Evolutionary conservation across 208 protist species (phyloP).

Genomic region (Crithidia mellificae): DNA sequence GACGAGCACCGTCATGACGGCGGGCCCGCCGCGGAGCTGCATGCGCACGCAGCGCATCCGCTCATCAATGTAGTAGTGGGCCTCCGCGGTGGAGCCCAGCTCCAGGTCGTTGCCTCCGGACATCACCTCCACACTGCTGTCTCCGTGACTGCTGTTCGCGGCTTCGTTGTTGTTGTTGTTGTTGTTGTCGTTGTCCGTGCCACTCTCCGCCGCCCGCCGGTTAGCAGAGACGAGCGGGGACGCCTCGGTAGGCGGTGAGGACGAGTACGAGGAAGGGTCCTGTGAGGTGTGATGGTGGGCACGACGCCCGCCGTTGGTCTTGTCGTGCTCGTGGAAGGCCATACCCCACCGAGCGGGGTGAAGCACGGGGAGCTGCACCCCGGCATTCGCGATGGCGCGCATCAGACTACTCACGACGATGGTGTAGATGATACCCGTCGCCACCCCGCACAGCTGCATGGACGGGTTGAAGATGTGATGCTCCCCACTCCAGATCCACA

Average conservation of each 20-base stretch:
- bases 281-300: background rate
- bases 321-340: conserved; percentile 23
- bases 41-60: conserved; percentile 20
- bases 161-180: too few relatives aligned
- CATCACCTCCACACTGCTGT: background rate
- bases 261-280: conserved; percentile 1
- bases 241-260: background rate
- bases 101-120: background rate
- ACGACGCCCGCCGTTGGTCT: background rate
- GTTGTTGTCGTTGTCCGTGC: background rate
- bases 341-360: conserved; percentile 30
- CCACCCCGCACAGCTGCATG: conserved; percentile 17
- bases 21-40: conserved; percentile 31
- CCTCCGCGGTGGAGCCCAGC: background rate
- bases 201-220: background rate
- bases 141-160: too few relatives aligned
- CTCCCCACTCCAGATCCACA: conserved; percentile 15
- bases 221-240: background rate
- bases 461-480: conserved; percentile 14
- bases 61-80: conserved; percentile 8
- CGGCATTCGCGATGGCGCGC: conserved; percentile 39
- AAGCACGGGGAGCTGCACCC: conserved; percentile 33
- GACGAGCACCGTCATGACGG: conserved; percentile 30
- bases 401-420: conserved; percentile 37
- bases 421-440: conserved; percentile 34